Evolutionary conservation across 495 filamentous ascomycete species (phyloP), one percentile per base, ranked within the genome.

Genomic region (Amorphotheca resinae): DNA sequence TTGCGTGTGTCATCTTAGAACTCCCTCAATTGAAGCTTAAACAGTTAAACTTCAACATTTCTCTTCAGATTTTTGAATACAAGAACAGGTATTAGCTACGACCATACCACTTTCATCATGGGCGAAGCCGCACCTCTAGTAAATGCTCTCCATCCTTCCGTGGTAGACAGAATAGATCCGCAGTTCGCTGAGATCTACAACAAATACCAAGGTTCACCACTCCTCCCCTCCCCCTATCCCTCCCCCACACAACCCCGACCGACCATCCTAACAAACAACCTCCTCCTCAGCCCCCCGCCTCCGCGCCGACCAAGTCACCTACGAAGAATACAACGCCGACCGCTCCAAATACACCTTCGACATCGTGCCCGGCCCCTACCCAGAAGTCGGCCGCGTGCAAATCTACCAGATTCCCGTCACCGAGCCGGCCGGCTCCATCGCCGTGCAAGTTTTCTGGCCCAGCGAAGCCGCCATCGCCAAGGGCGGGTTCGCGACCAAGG

Each of bases 281-380:
- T 28, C 5, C 5, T 28, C 11, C n/a, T 14, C 18, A 48, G 46
- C 46, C 3, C 46, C 46, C 2, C n/a, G 18, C 18, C 28, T 48
- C 20, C 31, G 43, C 21, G 58, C 56, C 21, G 59, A 64, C 38
- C 61, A 64, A 48, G 61, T 64, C 9, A 44, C 53, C 9, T 64
- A 62, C 41, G 57, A 60, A 32, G 50, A 55, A n/a, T 64, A 64
- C 43, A 57, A 60, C n/a, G 36, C 17, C 20, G 50, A 64, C 40
- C 49, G 50, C n/a, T 32, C 50, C 30, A 53, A 53, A 37, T 62
- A 61, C 31, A 54, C 53, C 43, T 59, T 62, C 35, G 56, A 58
- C 0, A 60, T 56, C 2, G 32, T 38, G 16, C 12, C 43, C 3
- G 54, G 47, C 15, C 42, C 43, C 20, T 40, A 28, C 7, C 56